These are phyloP conservation scores for Pseudocercospora ulei DNA, from an alignment of 2,329 filamentous ascomycete species.

Conservation along the genomic window DNA sequence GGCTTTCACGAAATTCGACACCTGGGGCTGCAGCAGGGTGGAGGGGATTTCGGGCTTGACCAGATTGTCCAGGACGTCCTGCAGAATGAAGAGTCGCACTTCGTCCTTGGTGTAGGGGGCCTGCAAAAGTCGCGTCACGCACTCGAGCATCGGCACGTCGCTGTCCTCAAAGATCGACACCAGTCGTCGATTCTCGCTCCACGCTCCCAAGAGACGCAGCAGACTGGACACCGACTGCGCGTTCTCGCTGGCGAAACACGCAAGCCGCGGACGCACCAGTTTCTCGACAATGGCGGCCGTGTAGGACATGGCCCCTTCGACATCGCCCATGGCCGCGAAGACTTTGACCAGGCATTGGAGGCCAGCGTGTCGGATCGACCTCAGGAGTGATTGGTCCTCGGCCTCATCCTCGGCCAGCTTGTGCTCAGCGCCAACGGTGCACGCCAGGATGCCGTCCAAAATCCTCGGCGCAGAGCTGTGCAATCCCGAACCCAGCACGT, in stretches of 20 bases:
- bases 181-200: slow-evolving; percentile 58
- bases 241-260: slow-evolving; percentile 72
- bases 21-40: slow-evolving; percentile 54
- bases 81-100: slow-evolving; percentile 72
- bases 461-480: slow-evolving; percentile 57
- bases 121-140: slow-evolving; percentile 62
- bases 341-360: slow-evolving; percentile 73
- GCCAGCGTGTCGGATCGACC: slow-evolving; percentile 58
- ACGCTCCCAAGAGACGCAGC: slow-evolving; percentile 69
- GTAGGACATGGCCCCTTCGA: slow-evolving; percentile 60
- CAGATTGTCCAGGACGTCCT: slow-evolving; percentile 60
- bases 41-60: slow-evolving; percentile 51
- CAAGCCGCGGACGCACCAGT: slow-evolving; percentile 64
- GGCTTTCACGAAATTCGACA: slow-evolving; percentile 54
- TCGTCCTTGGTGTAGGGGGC: slow-evolving; percentile 70
- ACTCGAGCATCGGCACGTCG: slow-evolving; percentile 52
- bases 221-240: slow-evolving; percentile 80
- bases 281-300: slow-evolving; percentile 61
- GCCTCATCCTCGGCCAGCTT: slow-evolving; percentile 26
- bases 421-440: slow-evolving; percentile 43
- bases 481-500: slow-evolving; percentile 68
- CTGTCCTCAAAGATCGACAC: slow-evolving; percentile 59
- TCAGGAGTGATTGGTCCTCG: slow-evolving; percentile 49
- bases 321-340: slow-evolving; percentile 61
- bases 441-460: slow-evolving; percentile 70